phyloP scores from a whole-genome alignment of 306 rosid genomes.

The Vigna radiata region DNA sequence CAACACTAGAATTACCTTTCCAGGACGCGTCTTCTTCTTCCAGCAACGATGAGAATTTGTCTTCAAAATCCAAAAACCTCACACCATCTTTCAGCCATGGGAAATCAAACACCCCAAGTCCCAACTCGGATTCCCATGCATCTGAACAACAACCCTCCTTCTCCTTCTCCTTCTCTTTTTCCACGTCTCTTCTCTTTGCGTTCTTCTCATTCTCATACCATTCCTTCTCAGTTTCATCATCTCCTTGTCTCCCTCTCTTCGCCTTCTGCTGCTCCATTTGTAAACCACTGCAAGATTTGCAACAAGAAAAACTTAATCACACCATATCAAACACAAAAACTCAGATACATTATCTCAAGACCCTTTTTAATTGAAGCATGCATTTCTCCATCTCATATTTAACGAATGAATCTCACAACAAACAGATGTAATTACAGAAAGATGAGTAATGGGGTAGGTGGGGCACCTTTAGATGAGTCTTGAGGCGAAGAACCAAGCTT shows the following conservation, averaged over 20 bases:
- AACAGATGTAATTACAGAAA: not conserved
- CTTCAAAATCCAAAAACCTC: constrained; percentile 54
- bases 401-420: not conserved
- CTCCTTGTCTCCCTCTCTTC: constrained; percentile 59
- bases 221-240: not conserved
- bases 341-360: constrained; percentile 25
- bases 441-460: constrained; percentile 2
- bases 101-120: constrained; percentile 69
- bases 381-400: not conserved
- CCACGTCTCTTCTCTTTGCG: constrained; percentile 51
- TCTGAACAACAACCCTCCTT: constrained; percentile 16
- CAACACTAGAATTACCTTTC: constrained; percentile 22
- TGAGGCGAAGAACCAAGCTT: not conserved
- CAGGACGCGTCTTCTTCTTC: constrained; percentile 30
- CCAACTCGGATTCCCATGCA: constrained; percentile 27
- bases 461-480: constrained; percentile 34
- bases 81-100: constrained; percentile 83
- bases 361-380: not conserved
- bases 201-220: constrained; percentile 7
- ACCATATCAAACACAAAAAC: not conserved
- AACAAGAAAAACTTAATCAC: not conserved
- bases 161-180: constrained; percentile 18
- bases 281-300: constrained; percentile 10
- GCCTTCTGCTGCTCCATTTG: constrained; percentile 52
- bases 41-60: constrained; percentile 56